Conservation (phyloP, 2,329 filamentous ascomycete genomes). For the Passalora sequoiae region DNA sequence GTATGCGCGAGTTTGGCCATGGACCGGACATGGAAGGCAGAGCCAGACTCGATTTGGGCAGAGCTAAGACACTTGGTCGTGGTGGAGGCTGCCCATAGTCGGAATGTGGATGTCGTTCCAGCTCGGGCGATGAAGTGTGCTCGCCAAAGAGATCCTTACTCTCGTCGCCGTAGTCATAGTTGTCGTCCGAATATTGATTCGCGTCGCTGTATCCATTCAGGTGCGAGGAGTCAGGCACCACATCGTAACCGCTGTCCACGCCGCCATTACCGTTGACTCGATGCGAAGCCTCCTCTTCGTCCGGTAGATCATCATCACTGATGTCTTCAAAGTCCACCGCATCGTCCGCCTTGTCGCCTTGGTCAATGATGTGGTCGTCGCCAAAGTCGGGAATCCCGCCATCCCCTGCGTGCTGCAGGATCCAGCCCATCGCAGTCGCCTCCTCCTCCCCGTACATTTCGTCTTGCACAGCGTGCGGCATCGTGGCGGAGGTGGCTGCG, state of each 20-base stretch:
- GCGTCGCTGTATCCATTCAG: conserved; percentile 22
- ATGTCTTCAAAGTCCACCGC: conserved; percentile 89
- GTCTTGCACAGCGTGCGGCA: conserved; percentile 36
- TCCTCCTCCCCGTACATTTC: conserved; percentile 14
- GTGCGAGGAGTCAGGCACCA: conserved; percentile 10
- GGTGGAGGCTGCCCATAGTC: conserved; percentile 20
- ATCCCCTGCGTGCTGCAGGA: conserved; percentile 20
- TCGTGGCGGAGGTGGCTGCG: conserved; percentile 15
- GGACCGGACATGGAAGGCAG: conserved; percentile 21
- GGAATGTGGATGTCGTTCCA: conserved; percentile 19
- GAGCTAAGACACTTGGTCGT: conserved; percentile 24
- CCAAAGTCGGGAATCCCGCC: conserved; percentile 22
- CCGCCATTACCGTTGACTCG: conserved; percentile 18
- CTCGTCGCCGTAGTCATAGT: conserved; percentile 59
- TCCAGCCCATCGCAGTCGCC: conserved; percentile 19
- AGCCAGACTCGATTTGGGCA: conserved; percentile 30
- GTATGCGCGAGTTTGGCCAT: conserved; percentile 4
- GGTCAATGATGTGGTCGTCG: conserved; percentile 36
- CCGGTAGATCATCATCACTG: conserved; percentile 82
- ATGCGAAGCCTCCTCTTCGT: conserved; percentile 57
- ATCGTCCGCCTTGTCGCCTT: conserved; percentile 79
- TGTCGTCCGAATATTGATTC: conserved; percentile 45
- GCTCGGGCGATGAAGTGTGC: conserved; percentile 28
- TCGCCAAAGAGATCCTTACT: conserved; percentile 38
- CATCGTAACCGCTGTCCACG: conserved; percentile 11